phyloP scores from a whole-genome alignment of 1,139 yeast genomes.

The Nakaseomyces delphensis region DNA sequence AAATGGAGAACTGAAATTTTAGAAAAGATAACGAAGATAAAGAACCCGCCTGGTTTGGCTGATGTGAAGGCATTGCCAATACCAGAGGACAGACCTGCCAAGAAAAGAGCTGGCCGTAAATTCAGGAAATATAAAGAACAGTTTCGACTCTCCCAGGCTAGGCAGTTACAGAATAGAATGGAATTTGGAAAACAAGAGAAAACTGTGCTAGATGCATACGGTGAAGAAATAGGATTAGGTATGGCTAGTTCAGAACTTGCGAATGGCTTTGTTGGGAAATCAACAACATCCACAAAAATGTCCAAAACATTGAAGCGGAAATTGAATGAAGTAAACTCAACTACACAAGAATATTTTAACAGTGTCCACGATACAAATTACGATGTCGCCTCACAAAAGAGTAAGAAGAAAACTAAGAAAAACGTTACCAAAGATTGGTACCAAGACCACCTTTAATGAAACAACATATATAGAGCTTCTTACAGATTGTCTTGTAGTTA shows the following conservation, averaged over 20 bases:
- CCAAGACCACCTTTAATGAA: neutral
- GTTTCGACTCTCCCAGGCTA: conserved; percentile 69
- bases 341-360: conserved; percentile 2
- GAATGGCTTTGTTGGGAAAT: neutral
- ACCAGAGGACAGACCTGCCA: conserved; percentile 70
- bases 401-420: neutral
- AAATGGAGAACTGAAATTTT: conserved; percentile 53
- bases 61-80: conserved; percentile 72
- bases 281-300: neutral
- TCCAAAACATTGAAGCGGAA: neutral
- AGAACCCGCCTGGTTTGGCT: conserved; percentile 66
- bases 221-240: conserved; percentile 78
- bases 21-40: conserved; percentile 58
- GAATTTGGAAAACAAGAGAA: conserved; percentile 71
- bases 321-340: neutral
- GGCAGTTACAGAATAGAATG: conserved; percentile 77
- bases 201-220: conserved; percentile 52
- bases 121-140: conserved; percentile 74
- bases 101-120: conserved; percentile 80
- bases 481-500: neutral
- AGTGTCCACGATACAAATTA: neutral
- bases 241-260: conserved; percentile 38
- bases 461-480: too few species aligned
- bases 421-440: neutral
- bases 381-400: neutral